Base-by-base conservation (phyloP, 2,329 filamentous ascomycete genomes). In the Emericellopsis atlantica region DNA sequence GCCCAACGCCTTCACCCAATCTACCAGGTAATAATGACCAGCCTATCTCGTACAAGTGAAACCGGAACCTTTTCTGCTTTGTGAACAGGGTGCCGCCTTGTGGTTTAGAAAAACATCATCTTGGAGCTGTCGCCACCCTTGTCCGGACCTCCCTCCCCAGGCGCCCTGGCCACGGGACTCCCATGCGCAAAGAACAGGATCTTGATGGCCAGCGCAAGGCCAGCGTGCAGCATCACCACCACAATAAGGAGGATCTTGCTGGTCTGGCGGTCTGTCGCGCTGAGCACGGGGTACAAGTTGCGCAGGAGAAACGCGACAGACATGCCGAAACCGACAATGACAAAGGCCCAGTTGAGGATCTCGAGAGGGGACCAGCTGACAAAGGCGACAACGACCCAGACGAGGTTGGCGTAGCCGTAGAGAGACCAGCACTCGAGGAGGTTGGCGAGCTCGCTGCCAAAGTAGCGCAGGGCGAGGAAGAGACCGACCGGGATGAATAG, bases 321-420 rank as follows among this genome's bases (percentile, higher is more conserved):
- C 53, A 89, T 64, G 34, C 74, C 85, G 58, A 90, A 90, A 29
- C 88, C 88, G 47, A 95, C 71, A 24, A 76, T 88, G 14, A 95
- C 89, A 59, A 98, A 94, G 15, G 87, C 76, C 75, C 86, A 96
- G 67, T 98, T 98, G 49, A 98, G 75, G 42, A 87, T 78, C 41
- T 78, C 79, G 51, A 95, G 67, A 40, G 84, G 83, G 48, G 84
- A 90, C 84, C 89, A 95, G 57, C 83, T 88, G 50, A 95, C 85
- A 46, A 94, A 65, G 37, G 92, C 89, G 35, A 98, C 89, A 3
- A 84, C 86, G 51, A 98, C 89, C 92, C 92, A 98, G 55, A 98
- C 86, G 54, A 98, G 69, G 65, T 98, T 98, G 43, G 84, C 78
- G 68, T 98, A 98, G 41, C 92, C 92, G 61, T 96, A 98, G 31